Percentiles rank a stretch among this genome's conserved stretches.
phyloP scores from a whole-genome alignment of 2,329 filamentous ascomycete genomes.

The Alternaria dauci region DNA sequence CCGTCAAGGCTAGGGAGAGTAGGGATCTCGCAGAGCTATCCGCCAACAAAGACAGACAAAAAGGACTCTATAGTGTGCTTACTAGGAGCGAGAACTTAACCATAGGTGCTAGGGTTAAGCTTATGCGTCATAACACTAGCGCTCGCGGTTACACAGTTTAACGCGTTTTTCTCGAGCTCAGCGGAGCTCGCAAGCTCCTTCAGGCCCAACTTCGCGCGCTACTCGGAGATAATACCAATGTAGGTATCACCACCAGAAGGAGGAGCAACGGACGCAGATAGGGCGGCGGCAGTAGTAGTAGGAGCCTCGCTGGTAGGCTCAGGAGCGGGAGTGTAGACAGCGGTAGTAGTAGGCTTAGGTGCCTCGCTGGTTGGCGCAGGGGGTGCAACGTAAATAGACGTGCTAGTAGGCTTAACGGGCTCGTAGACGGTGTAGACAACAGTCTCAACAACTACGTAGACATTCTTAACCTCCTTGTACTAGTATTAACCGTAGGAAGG shows the following conservation, averaged over 20 bases:
- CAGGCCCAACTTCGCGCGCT: constrained; percentile 41
- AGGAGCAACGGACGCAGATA: too few relatives aligned
- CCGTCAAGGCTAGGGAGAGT: constrained; percentile 34
- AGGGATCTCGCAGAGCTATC: constrained; percentile 48
- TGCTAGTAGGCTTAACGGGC: constrained; percentile 3
- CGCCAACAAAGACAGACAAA: constrained; percentile 43
- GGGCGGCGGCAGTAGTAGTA: constrained; percentile 9
- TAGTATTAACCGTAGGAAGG: constrained; percentile 24
- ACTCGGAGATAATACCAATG: constrained; percentile 37
- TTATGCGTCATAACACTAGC: constrained; percentile 45
- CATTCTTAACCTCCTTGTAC: constrained; percentile 31
- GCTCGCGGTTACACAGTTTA: constrained; percentile 31
- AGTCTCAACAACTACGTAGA: constrained; percentile 39
- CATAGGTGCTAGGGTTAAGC: constrained; percentile 39
- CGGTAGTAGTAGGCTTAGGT: neutral
- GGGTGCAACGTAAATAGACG: neutral
- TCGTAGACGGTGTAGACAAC: constrained; percentile 35
- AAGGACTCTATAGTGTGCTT: constrained; percentile 27
- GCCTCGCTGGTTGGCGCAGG: constrained; percentile 11
- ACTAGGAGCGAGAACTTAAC: constrained; percentile 44
- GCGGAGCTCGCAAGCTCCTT: constrained; percentile 23
- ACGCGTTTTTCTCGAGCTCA: constrained; percentile 39
- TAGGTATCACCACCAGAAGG: constrained; percentile 31
- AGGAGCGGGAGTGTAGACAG: too few relatives aligned
- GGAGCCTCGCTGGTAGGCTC: constrained; percentile 9